A percentile compares a stretch with the other conserved stretches of the same genome.
These are phyloP conservation scores for Trypanosoma cruzi DNA, from an alignment of 208 protist genomes.

Conservation along the genomic window DNA sequence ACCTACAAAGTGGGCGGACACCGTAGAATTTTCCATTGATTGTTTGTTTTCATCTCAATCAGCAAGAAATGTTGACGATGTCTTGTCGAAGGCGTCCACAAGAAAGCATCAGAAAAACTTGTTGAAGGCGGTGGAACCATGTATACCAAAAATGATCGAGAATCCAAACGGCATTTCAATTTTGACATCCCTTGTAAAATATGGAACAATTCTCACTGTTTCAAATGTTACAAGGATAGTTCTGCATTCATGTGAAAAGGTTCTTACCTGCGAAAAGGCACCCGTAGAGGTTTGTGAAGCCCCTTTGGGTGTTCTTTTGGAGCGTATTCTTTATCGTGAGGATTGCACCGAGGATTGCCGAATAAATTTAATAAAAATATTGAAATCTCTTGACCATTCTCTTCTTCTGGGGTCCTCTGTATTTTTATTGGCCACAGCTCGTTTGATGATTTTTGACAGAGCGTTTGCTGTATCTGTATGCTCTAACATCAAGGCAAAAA, in stretches of 20 bases:
- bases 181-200: conserved; percentile 71
- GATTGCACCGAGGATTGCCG: conserved; percentile 53
- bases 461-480: conserved; percentile 34
- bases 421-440: conserved; percentile 56
- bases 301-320: conserved; percentile 52
- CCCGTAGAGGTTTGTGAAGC: conserved; percentile 36
- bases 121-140: conserved; percentile 46
- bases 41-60: conserved; percentile 52
- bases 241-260: conserved; percentile 21
- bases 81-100: conserved; percentile 64
- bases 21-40: conserved; percentile 55
- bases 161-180: conserved; percentile 53
- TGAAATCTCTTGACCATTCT: conserved; percentile 31
- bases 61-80: conserved; percentile 73
- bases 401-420: conserved; percentile 44
- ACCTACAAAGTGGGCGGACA: conserved; percentile 61
- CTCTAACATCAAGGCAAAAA: conserved; percentile 12
- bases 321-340: conserved; percentile 74
- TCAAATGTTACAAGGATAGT: conserved; percentile 42
- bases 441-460: conserved; percentile 46
- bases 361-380: conserved; percentile 39
- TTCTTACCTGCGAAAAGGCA: conserved; percentile 41
- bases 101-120: conserved; percentile 74
- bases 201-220: conserved; percentile 71
- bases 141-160: conserved; percentile 52